phyloP scores from a whole-genome alignment of 306 rosid genomes.

The Argentina anserina region DNA sequence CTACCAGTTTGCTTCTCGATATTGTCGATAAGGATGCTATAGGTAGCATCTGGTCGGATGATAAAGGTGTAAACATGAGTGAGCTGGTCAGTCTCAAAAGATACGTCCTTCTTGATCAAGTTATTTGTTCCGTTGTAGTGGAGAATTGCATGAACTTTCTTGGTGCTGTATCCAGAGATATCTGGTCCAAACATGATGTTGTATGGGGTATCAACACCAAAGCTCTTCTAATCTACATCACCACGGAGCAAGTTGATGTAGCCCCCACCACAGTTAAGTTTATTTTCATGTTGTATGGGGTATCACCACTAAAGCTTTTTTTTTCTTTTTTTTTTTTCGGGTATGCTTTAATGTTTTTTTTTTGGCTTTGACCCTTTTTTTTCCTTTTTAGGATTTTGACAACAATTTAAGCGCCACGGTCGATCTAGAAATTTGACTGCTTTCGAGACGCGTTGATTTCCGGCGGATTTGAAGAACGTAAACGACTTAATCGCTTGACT shows the following conservation, averaged over 20 bases:
- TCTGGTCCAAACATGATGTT: slow-evolving; percentile 99
- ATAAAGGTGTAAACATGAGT: slow-evolving; percentile 87
- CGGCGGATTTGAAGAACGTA: too few relatives aligned
- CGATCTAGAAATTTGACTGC: too few relatives aligned
- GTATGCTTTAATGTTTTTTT: too few relatives aligned
- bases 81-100: slow-evolving; percentile 97
- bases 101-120: slow-evolving; percentile 97
- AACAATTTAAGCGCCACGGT: too few relatives aligned
- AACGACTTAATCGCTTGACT: too few relatives aligned
- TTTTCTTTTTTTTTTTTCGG: too few relatives aligned
- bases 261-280: slow-evolving; percentile 99
- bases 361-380: too few relatives aligned
- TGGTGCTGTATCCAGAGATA: slow-evolving; percentile 97
- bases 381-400: too few relatives aligned
- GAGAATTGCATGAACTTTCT: slow-evolving; percentile 96
- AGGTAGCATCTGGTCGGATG: slow-evolving; percentile 95
- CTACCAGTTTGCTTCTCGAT: slow-evolving; percentile 95
- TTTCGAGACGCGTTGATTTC: too few relatives aligned
- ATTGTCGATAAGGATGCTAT: slow-evolving; percentile 84
- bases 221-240: slow-evolving; percentile 90
- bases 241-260: slow-evolving; percentile 92
- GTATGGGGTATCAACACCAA: slow-evolving; percentile 96
- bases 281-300: slow-evolving; percentile 98
- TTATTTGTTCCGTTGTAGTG: slow-evolving; percentile 73
- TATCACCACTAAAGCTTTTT: too few relatives aligned